A percentile compares a stretch with the other conserved stretches of the same genome.
Conservation (phyloP, 805 yeast species). For the Pichia membranifaciens region DNA sequence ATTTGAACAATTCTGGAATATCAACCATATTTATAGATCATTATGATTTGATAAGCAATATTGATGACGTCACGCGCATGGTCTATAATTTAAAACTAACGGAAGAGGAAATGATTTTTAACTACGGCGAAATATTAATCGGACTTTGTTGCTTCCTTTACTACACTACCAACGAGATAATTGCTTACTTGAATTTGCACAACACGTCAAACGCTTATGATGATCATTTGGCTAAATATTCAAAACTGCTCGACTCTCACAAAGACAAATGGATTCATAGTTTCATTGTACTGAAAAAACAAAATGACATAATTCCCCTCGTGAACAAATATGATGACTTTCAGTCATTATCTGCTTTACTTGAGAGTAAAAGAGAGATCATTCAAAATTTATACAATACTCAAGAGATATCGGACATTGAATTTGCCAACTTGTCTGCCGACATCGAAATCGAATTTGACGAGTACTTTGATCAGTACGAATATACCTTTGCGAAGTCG, state of each 20-base stretch:
- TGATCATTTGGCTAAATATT: neutral
- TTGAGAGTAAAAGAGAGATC: slow-evolving; percentile 38
- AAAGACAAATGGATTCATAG: slow-evolving; percentile 51
- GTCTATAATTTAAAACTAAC: slow-evolving; percentile 3
- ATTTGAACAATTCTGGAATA: neutral
- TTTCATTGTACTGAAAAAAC: slow-evolving; percentile 44
- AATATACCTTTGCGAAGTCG: slow-evolving; percentile 60
- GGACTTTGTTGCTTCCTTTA: slow-evolving; percentile 23
- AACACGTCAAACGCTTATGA: neutral
- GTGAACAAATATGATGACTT: slow-evolving; percentile 65
- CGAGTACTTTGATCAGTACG: slow-evolving; percentile 54
- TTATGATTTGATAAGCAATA: slow-evolving; percentile 14
- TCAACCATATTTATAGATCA: slow-evolving; percentile 16
- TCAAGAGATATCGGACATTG: slow-evolving; percentile 20
- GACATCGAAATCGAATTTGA: slow-evolving; percentile 31
- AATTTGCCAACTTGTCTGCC: slow-evolving; percentile 18
- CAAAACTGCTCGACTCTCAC: slow-evolving; percentile 16
- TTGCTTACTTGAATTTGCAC: slow-evolving; percentile 6
- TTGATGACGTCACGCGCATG: slow-evolving; percentile 19
- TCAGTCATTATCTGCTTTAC: slow-evolving; percentile 51
- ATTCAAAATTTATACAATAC: slow-evolving; percentile 22
- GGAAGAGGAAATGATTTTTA: neutral
- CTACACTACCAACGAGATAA: slow-evolving; percentile 18
- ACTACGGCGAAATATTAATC: slow-evolving; percentile 16
- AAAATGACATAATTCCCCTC: slow-evolving; percentile 50